Base-by-base conservation (phyloP, 2,329 filamentous ascomycete genomes). In the Juglanconis juglandina region DNA sequence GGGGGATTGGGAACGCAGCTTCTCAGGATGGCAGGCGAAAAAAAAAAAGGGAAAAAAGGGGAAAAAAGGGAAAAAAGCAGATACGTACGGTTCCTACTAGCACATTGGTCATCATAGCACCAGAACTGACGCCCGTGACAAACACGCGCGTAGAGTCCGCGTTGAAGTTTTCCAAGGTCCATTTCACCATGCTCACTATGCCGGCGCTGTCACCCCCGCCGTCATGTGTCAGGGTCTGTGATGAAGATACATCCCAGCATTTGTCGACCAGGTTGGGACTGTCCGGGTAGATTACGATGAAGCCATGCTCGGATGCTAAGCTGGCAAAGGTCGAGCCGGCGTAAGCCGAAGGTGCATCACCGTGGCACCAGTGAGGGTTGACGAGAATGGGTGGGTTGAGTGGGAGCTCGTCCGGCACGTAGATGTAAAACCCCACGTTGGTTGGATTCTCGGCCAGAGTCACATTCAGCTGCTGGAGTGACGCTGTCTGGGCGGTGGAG, bases 181-280 rank as follows among this genome's bases (percentile, higher is more conserved):
- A 84, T 48, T 73, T 72, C 42, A 83, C 79, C 80, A 84, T 84
- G 68, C 77, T 82, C 14, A 77, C 79, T 63, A 83, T 81, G 3
- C 76, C 75, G n/a, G 78, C 75, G 17, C 75, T 79, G 67, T 83
- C 81, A 32, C 80, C 79, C 30, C 81, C 80, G 33, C 74, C 79
- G 56, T 79, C 73, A 66, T 83, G 81, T 3, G 74, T 74, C 1
- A 84, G 72, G 0, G 79, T 77, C 9, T 76, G 70, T 39, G 72
- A 70, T 9, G 79, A 83, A 5, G 81, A 81, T 2, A 86, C 81
- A 60, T 87, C 84, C 83, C 84, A 87, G 72, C 84, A 87, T 65
- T 72, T 74, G 64, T 76, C 75, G 13, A 68, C 72, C n/a, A 64
- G 66, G 62, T 73, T 74, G 17, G 73, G 74, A 52, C 64, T 72